Conservation (phyloP, 2,329 filamentous ascomycete genomes). For the Pyrenochaeta sp. region DNA sequence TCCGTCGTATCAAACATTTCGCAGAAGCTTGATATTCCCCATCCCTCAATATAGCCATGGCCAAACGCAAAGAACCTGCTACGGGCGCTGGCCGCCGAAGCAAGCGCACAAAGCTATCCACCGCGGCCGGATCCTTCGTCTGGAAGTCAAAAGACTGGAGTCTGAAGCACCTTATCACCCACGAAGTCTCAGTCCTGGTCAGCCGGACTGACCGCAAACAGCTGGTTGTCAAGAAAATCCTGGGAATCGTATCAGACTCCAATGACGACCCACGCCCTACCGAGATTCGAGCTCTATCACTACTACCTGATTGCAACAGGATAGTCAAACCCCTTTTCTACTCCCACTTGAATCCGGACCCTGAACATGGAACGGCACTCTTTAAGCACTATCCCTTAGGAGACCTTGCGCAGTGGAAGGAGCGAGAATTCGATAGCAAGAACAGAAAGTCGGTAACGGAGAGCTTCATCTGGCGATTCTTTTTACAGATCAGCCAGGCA, state of each 20-base stretch:
- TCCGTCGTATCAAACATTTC: no score
- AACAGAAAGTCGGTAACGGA: slow-evolving; percentile 34
- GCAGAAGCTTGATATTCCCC: background rate
- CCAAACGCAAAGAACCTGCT: slow-evolving; percentile 8
- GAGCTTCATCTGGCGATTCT: slow-evolving; percentile 37
- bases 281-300: slow-evolving; percentile 21
- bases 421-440: slow-evolving; percentile 16
- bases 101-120: background rate
- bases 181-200: slow-evolving; percentile 13
- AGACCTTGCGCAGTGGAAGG: slow-evolving; percentile 31
- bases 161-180: background rate
- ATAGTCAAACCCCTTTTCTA: slow-evolving; percentile 25
- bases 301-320: slow-evolving; percentile 29
- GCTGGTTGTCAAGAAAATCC: slow-evolving; percentile 31
- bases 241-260: slow-evolving; percentile 2
- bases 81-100: background rate
- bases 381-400: slow-evolving; percentile 33
- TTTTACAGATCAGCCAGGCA: slow-evolving; percentile 39
- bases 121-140: slow-evolving; percentile 2
- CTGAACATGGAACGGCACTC: slow-evolving; percentile 19
- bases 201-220: slow-evolving; percentile 9
- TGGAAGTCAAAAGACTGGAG: slow-evolving; percentile 21
- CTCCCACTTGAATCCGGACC: slow-evolving; percentile 11
- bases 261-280: slow-evolving; percentile 9
- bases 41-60: background rate